These are phyloP conservation scores for Drosera capensis DNA, from an alignment of 148 eudicot species.

Conservation along the genomic window DNA sequence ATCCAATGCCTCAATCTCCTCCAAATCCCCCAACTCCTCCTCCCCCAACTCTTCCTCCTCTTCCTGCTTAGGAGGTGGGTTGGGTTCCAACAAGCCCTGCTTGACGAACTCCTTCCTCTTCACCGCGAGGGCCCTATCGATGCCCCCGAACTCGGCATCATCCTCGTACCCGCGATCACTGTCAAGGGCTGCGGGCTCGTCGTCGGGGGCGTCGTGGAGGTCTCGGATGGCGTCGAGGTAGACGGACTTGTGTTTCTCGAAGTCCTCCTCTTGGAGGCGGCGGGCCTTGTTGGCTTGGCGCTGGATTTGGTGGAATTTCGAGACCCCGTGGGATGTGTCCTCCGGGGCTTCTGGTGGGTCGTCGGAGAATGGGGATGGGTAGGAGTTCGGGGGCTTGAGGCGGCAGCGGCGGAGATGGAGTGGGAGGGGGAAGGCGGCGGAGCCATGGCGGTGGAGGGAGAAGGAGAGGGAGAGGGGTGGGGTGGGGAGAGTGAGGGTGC, in stretches of 20 bases:
- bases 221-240: conserved; percentile 68
- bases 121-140: conserved; percentile 63
- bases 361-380: conserved; percentile 58
- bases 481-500: neutral
- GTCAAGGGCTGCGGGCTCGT: neutral
- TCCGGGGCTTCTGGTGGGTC: conserved; percentile 95
- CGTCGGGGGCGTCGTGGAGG: conserved; percentile 50
- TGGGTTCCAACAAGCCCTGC: conserved; percentile 58
- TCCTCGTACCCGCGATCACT: conserved; percentile 27
- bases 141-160: conserved; percentile 70
- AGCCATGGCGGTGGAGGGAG: conserved; percentile 3
- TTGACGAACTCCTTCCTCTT: conserved; percentile 69
- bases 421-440: conserved; percentile 5
- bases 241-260: conserved; percentile 37
- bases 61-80: conserved; percentile 28
- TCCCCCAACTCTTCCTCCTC: conserved; percentile 2
- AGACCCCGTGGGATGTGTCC: conserved; percentile 79
- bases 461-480: conserved; percentile 1
- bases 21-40: conserved; percentile 75
- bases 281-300: conserved; percentile 67
- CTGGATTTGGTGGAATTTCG: conserved; percentile 60
- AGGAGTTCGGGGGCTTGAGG: conserved; percentile 18
- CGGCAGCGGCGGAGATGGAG: conserved; percentile 8
- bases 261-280: conserved; percentile 50
- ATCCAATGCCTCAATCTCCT: conserved; percentile 55